A percentile compares a stretch with the other conserved stretches of the same genome.
Conservation (phyloP, 1,284 basidiomycete genomes). For the Fereydounia khargensis region DNA sequence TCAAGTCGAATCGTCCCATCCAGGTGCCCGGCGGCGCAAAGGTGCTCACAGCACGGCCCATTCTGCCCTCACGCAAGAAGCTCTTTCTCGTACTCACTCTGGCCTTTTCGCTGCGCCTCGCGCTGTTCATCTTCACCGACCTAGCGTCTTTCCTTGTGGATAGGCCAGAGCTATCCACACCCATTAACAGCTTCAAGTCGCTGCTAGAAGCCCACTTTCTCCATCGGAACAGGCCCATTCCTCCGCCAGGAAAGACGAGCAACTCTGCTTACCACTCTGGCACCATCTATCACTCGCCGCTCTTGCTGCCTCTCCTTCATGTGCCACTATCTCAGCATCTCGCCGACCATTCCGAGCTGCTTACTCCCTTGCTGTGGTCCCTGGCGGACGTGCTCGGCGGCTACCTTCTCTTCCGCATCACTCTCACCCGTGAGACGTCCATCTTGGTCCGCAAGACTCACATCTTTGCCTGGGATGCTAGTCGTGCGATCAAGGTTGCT, state of each 20-base stretch:
- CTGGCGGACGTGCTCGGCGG: constrained; percentile 65
- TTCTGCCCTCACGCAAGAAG: constrained; percentile 8
- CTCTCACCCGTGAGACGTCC: constrained; percentile 9
- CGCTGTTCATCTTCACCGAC: constrained; percentile 52
- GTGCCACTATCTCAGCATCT: background rate
- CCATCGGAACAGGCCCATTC: constrained; percentile 11
- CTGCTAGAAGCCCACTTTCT: constrained; percentile 58
- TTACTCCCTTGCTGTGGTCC: constrained; percentile 63
- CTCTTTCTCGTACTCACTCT: constrained; percentile 7
- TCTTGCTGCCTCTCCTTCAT: constrained; percentile 67
- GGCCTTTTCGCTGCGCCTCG: constrained; percentile 47
- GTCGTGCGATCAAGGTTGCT: constrained; percentile 23
- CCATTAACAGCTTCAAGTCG: constrained; percentile 71
- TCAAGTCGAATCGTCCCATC: too few species aligned
- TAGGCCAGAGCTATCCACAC: constrained; percentile 73
- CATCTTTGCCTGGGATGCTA: constrained; percentile 22
- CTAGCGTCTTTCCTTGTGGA: constrained; percentile 55
- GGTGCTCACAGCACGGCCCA: constrained; percentile 4
- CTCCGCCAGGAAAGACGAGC: constrained; percentile 20
- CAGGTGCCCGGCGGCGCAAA: constrained; percentile 10
- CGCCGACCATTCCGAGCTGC: constrained; percentile 1
- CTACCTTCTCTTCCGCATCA: constrained; percentile 27
- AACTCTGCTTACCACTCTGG: constrained; percentile 10
- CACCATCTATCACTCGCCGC: constrained; percentile 67
- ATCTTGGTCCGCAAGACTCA: constrained; percentile 11